Evolutionary conservation across 495 filamentous ascomycete genomes (phyloP), one percentile per base, ranked within the genome.

Genomic region (Daldinia loculata): DNA sequence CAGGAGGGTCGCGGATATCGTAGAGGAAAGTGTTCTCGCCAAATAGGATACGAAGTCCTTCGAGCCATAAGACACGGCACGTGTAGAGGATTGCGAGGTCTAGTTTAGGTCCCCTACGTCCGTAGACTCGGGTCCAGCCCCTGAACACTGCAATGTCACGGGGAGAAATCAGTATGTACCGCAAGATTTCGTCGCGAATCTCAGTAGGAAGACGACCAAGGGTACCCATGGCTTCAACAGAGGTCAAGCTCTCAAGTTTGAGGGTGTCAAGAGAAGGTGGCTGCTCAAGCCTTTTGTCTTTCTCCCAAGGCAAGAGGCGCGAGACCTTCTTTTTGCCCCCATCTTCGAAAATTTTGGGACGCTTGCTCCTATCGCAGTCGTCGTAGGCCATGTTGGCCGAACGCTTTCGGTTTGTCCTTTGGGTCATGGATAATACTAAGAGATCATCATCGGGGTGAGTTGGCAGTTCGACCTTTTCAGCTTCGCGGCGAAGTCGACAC

Each of bases 11-110:
- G 2, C 80, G 76, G n/a, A 83, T 61, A 9, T 70, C 60, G 61
- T 84, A 83, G 0, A 66, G 14, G 60, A 84, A 84, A 0, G 39
- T 72, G 32, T 84, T 84, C 50, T 80, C 74, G 1, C 78, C 80
- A 52, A 77, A 84, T 0, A 84, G 74, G 4, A 84, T 62, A 0
- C 61, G 70, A 1, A 70, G 53, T 5, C 76, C 83, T 56, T 83
- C 78, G 1, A 41, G 9, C 1, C 56, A 61, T 12, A 78, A 53
- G 9, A 70, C 68, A 2, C 63, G 66, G 56, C 79, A 80, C 0
- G 75, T 76, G 9, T 45, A 53, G 36, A 84, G 60, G 34, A 84
- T 80, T 0, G 65, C 32, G 0, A 78, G 50, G 24, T 83, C 39
- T 5, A 77, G 53, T 3, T 50, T 39, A 58, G 57, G 78, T 15